Base-by-base conservation (phyloP, 2,329 filamentous ascomycete genomes). In the Nemania sp. region DNA sequence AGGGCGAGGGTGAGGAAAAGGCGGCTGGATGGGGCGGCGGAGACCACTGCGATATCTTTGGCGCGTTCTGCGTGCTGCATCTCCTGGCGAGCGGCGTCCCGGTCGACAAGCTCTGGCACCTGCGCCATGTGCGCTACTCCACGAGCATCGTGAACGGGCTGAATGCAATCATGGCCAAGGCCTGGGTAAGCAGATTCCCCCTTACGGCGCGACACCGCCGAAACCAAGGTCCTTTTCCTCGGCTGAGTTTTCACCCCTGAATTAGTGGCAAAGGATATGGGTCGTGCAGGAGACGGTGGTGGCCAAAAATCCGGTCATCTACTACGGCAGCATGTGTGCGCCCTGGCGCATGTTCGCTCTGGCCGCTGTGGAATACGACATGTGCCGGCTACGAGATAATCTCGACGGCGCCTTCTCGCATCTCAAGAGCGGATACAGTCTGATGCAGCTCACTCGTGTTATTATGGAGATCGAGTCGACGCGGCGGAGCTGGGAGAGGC, bases 241-340 rank as follows among this genome's bases (percentile, higher is more conserved):
- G n/a, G 47, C 47, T 41, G 15, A 57, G 31, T 28, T 12, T 3
- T 5, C 19, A 8, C 28, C n/a, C n/a, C n/a, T n/a, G n/a, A n/a
- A n/a, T n/a, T n/a, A 62, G 55, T 62, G 60, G 57, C 31, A 36
- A 26, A 52, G 60, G 33, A 60, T 62, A 14, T 62, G 60, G 60
- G 60, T 62, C 6, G 57, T 62, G 7, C 60, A 62, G 37, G 60
- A 62, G 33, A 60, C 59, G 4, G 55, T 62, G 3, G 57, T 62
- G 3, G 57, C 60, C 7, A 45, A 50, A 19, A 47, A 28, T 12
- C 42, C 56, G 3, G 33, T 53, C 5, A 44, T 62, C 6, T 49
- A 58, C 31, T 62, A 60, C 22, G 57, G 49, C 20, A 54, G 49
- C 5, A 37, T 59, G 30, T 57, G 57, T 33, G 52, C 56, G 6